These are phyloP conservation scores for Ustilago trichophora DNA, from an alignment of 1,284 basidiomycete species.

Conservation along the genomic window DNA sequence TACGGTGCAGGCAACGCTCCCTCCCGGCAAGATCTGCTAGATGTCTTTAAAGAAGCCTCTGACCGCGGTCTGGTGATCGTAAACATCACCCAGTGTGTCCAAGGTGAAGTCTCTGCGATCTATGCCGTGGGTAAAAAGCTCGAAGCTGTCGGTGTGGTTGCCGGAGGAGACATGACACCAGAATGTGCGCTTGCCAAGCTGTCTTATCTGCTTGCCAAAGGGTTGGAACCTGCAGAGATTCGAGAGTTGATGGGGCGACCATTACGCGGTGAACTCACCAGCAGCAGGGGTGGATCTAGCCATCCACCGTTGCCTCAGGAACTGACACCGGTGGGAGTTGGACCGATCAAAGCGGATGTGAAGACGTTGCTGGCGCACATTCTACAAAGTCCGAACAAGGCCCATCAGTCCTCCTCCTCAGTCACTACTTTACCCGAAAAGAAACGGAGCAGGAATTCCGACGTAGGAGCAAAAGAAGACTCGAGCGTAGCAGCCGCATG, in stretches of 20 bases:
- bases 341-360: slow-evolving; percentile 36
- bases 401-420: slow-evolving; percentile 2
- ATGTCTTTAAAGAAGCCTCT: slow-evolving; percentile 79
- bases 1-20: slow-evolving; percentile 80
- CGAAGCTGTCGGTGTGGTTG: slow-evolving; percentile 66
- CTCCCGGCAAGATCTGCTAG: slow-evolving; percentile 65
- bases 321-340: slow-evolving; percentile 20
- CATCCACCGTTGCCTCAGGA: slow-evolving; percentile 15
- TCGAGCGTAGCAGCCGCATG: slow-evolving; percentile 17
- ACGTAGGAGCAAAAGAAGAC: background rate
- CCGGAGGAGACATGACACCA: slow-evolving; percentile 82
- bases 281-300: slow-evolving; percentile 16
- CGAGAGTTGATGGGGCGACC: slow-evolving; percentile 80
- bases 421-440: background rate
- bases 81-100: slow-evolving; percentile 87
- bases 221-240: slow-evolving; percentile 76
- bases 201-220: slow-evolving; percentile 86
- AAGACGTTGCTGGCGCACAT: slow-evolving; percentile 43
- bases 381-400: slow-evolving; percentile 32
- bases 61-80: slow-evolving; percentile 85
- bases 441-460: background rate
- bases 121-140: slow-evolving; percentile 84
- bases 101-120: slow-evolving; percentile 67
- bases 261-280: slow-evolving; percentile 85
- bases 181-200: slow-evolving; percentile 91